A percentile compares a stretch with the other conserved stretches of the same genome.
These are phyloP conservation scores for Skeletonema costatum DNA, from an alignment of 108 stramenopile genomes.

Conservation along the genomic window DNA sequence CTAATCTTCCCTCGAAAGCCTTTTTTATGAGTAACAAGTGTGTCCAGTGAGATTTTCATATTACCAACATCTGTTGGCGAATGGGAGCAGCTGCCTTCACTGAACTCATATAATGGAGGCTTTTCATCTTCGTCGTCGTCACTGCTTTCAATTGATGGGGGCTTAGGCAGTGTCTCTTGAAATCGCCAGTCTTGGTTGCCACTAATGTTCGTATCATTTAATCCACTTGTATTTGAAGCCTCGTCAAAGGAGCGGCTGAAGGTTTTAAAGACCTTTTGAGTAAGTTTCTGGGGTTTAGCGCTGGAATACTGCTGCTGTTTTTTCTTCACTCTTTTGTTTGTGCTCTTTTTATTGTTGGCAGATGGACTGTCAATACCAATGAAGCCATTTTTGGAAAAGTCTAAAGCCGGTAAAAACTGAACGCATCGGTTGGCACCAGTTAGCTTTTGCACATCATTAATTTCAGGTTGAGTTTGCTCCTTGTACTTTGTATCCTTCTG, in stretches of 20 bases:
- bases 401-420: slow-evolving; percentile 41
- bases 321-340: background rate
- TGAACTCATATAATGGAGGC: slow-evolving; percentile 16
- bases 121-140: slow-evolving; percentile 3
- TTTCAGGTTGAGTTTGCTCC: background rate
- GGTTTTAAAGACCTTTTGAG: background rate
- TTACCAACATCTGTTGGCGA: slow-evolving; percentile 7
- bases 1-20: slow-evolving; percentile 18
- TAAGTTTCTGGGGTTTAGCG: background rate
- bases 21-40: slow-evolving; percentile 29
- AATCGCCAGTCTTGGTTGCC: background rate
- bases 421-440: slow-evolving; percentile 24
- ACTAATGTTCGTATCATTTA: background rate
- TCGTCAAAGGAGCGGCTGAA: background rate
- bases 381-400: slow-evolving; percentile 25
- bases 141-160: background rate
- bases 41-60: slow-evolving; percentile 1
- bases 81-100: slow-evolving; percentile 18
- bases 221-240: background rate
- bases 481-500: slow-evolving; percentile 6
- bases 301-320: background rate
- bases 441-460: slow-evolving; percentile 3
- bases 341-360: background rate
- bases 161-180: background rate
- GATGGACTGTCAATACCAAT: slow-evolving; percentile 4